Evolutionary conservation across 345 rosid species (phyloP), one percentile per base, ranked within the genome.

Genomic region (Stellera chamaejasme): DNA sequence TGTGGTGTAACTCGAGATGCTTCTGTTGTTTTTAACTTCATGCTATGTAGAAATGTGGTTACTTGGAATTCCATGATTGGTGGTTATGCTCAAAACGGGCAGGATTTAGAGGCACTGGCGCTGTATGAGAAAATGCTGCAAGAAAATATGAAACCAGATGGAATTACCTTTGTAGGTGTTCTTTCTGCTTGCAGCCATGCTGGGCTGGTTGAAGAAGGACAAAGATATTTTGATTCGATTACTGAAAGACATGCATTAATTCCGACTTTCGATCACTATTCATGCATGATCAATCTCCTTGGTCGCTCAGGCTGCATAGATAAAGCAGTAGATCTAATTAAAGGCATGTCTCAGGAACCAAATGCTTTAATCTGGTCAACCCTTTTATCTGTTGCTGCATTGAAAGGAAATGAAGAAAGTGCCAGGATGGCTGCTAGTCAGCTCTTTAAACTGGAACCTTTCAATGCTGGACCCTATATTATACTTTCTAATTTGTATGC

Each of bases 401-500:
- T 48, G 41, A 80, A 64, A 19, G 76, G 78, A 43, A 72, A 80
- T 54, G 48, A 75, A 32, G 43, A 66, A 49, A 73, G 70, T 55
- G 85, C 74, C 43, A 83, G 77, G 77, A 72, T 74, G 63, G 83
- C 83, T 45, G 85, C 83, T n/a, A 67, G 23, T 59, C 48, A 26
- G 45, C 70, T 83, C 27, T 75, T 83, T 56, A 75, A 74, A 57
- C 47, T 80, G 50, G 82, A 83, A 2, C 80, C 83, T 6, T 63
- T 48, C n/a, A 67, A 66, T 66, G 82, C 85, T 42, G 81, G 73
- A 36, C 83, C 83, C 49, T 80, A 83, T 63, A 72, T 77, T 67
- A 73, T 76, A 68, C 75, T 80, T 50, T 83, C 83, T 49, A 83
- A 83, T 63, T 69, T 80, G 68, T 80, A 77, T 66, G 85, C 89